Evolutionary conservation across 1,284 basidiomycete genomes (phyloP).

Genomic region (Takashimella tepidaria): DNA sequence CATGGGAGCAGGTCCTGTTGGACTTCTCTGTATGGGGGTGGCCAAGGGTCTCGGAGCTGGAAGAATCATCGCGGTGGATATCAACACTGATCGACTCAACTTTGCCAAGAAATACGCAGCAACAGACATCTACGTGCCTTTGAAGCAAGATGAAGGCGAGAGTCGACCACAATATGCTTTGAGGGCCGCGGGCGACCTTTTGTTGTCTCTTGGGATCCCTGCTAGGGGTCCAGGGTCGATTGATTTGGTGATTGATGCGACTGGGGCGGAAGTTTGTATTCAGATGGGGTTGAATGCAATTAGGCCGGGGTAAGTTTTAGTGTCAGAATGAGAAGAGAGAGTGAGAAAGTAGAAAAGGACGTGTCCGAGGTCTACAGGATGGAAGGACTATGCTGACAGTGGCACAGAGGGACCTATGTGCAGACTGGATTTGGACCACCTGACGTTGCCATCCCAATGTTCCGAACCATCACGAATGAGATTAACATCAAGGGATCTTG

Average conservation of each 20-base stretch:
- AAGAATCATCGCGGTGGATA: slow-evolving; percentile 74
- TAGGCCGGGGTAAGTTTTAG: slow-evolving; percentile 58
- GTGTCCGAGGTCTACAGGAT: too few relatives aligned
- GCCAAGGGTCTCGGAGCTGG: slow-evolving; percentile 81
- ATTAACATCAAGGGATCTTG: slow-evolving; percentile 44
- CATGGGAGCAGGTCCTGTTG: slow-evolving; percentile 86
- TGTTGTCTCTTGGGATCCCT: slow-evolving; percentile 47
- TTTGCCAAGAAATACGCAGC: slow-evolving; percentile 88
- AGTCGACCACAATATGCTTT: slow-evolving; percentile 54
- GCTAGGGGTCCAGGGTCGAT: slow-evolving; percentile 51
- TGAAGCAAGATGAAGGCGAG: slow-evolving; percentile 27
- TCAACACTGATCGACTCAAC: slow-evolving; percentile 71
- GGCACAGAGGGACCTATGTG: slow-evolving; percentile 36
- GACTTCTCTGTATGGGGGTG: slow-evolving; percentile 85
- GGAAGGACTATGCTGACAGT: too few relatives aligned
- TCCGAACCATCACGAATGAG: slow-evolving; percentile 42
- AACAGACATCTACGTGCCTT: slow-evolving; percentile 69
- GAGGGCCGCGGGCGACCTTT: slow-evolving; percentile 49
- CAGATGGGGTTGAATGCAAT: slow-evolving; percentile 55
- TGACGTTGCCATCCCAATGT: slow-evolving; percentile 44
- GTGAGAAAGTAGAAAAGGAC: too few relatives aligned
- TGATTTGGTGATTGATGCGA: slow-evolving; percentile 58
- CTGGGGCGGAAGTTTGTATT: slow-evolving; percentile 61
- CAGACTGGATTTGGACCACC: slow-evolving; percentile 45
- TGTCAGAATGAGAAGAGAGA: not conserved